These are phyloP conservation scores for Phoenix dactylifera DNA, from an alignment of 176 grass and related monocot genomes.

Conservation along the genomic window DNA sequence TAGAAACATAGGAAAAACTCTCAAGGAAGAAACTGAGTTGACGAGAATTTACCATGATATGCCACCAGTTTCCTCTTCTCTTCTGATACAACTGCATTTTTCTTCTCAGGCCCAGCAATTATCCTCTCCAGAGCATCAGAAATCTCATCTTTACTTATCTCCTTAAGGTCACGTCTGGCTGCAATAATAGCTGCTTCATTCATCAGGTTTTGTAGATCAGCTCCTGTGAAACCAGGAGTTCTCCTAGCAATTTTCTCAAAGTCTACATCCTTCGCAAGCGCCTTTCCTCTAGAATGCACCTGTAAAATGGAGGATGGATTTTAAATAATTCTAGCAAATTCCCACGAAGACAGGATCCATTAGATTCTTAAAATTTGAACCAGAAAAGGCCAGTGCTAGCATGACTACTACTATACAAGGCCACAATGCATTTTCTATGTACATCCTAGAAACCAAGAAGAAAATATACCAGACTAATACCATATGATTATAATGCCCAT, in stretches of 20 bases:
- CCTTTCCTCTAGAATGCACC: slow-evolving; percentile 96
- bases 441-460: no score
- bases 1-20: not conserved
- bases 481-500: no score
- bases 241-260: slow-evolving; percentile 95
- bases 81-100: slow-evolving; percentile 94
- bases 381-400: no score
- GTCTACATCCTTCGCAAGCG: slow-evolving; percentile 86
- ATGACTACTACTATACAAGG: no score
- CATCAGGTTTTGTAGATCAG: slow-evolving; percentile 96
- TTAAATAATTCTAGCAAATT: not conserved
- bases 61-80: slow-evolving; percentile 91
- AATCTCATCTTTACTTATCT: slow-evolving; percentile 99
- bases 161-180: slow-evolving; percentile 89
- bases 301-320: slow-evolving; percentile 16
- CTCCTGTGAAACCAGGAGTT: slow-evolving; percentile 93
- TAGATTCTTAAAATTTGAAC: no score
- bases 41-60: slow-evolving; percentile 61
- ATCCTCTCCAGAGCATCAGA: slow-evolving; percentile 97
- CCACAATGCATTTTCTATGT: no score
- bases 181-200: slow-evolving; percentile 97
- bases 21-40: not conserved
- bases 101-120: slow-evolving; percentile 98
- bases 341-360: no score
- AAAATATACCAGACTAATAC: no score